Percentiles rank a stretch among this genome's conserved stretches.
These are phyloP conservation scores for Aspergillus ustus DNA, from an alignment of 2,329 filamentous ascomycete genomes.

Conservation along the genomic window DNA sequence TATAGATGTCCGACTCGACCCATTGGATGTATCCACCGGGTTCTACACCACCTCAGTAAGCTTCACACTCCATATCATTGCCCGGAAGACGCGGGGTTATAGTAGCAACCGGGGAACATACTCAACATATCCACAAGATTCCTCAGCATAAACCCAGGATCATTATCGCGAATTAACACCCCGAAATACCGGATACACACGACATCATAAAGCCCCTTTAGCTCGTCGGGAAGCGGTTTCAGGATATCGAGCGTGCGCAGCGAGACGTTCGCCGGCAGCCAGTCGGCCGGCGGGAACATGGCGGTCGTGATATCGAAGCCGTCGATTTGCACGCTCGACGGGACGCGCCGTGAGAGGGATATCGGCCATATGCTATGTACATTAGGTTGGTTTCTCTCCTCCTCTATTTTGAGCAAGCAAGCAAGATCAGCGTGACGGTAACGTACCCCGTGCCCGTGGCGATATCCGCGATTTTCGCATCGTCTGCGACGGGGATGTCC, in stretches of 20 bases:
- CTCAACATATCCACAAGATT: background rate
- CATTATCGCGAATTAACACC: background rate
- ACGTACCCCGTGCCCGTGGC: background rate
- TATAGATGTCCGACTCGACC: conserved; percentile 2
- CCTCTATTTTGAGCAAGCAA: background rate
- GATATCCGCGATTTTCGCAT: conserved; percentile 3
- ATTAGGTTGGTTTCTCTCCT: background rate
- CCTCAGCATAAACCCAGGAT: background rate
- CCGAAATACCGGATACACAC: conserved; percentile 1
- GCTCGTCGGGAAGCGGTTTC: background rate
- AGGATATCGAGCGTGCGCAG: background rate
- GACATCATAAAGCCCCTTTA: background rate
- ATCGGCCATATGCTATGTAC: background rate
- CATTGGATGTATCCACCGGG: conserved; percentile 8
- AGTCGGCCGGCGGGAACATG: conserved; percentile 3
- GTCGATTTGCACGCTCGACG: background rate
- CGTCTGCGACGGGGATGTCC: background rate
- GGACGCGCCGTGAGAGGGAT: background rate
- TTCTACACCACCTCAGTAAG: background rate
- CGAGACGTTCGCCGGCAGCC: background rate
- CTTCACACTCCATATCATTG: too few species aligned
- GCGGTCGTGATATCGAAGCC: conserved; percentile 10
- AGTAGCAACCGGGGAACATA: background rate
- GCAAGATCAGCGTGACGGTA: background rate
- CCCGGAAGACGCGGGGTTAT: too few species aligned